phyloP scores from a whole-genome alignment of 208 protist genomes.

The Trypanosoma avium region DNA sequence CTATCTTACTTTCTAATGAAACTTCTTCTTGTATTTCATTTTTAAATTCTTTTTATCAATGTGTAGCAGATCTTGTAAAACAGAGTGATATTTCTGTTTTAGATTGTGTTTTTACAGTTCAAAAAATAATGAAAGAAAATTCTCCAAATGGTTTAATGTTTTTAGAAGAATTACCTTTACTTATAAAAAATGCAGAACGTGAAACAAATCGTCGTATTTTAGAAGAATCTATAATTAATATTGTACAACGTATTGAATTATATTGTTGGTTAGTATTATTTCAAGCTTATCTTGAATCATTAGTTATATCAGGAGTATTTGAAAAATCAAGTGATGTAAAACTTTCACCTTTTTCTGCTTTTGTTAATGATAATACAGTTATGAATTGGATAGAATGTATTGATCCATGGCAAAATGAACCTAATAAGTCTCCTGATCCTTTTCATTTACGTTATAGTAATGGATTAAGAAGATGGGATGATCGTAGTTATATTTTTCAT shows the following conservation, averaged over 20 bases:
- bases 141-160: slow-evolving; percentile 33
- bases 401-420: slow-evolving; percentile 58
- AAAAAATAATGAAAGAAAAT: slow-evolving; percentile 12
- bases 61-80: slow-evolving; percentile 11
- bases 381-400: slow-evolving; percentile 53
- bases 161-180: slow-evolving; percentile 22
- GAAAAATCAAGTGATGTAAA: slow-evolving; percentile 1
- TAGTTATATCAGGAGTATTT: slow-evolving; percentile 20
- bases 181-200: slow-evolving; percentile 22
- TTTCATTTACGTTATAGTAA: slow-evolving; percentile 78
- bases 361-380: slow-evolving; percentile 30
- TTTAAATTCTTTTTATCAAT: slow-evolving; percentile 24
- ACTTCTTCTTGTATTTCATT: slow-evolving; percentile 8
- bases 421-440: slow-evolving; percentile 46
- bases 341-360: slow-evolving; percentile 44
- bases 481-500: slow-evolving; percentile 64
- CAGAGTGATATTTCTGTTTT: slow-evolving; percentile 14
- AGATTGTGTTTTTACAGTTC: slow-evolving; percentile 13
- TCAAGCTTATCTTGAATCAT: slow-evolving; percentile 46
- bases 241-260: slow-evolving; percentile 46
- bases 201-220: slow-evolving; percentile 25
- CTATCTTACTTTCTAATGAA: slow-evolving; percentile 9
- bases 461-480: slow-evolving; percentile 79
- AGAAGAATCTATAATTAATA: slow-evolving; percentile 14
- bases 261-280: slow-evolving; percentile 67